Evolutionary conservation across 257 asterid species (phyloP).

Genomic region (Schizonepeta tenuifolia): DNA sequence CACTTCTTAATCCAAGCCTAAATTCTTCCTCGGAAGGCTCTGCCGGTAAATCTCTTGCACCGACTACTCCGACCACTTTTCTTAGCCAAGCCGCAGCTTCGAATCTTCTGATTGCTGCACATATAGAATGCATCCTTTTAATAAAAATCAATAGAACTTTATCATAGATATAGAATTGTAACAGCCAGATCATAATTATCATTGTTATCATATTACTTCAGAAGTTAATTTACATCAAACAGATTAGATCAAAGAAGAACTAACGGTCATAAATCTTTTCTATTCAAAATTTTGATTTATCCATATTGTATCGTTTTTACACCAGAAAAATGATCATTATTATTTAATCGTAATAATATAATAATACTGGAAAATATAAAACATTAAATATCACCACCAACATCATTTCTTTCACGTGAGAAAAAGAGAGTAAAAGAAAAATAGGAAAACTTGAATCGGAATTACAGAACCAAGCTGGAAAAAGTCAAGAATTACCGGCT

Average conservation of each 20-base stretch:
- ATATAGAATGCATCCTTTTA: slow-evolving; percentile 19
- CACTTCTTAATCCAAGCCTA: slow-evolving; percentile 89
- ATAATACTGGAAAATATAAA: background rate
- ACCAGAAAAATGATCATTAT: background rate
- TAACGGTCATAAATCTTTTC: background rate
- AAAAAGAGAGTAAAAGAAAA: background rate
- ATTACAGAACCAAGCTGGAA: slow-evolving; percentile 14
- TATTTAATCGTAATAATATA: background rate
- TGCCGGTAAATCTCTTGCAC: slow-evolving; percentile 86
- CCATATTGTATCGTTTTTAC: background rate
- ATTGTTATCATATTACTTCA: background rate
- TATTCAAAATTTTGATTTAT: background rate
- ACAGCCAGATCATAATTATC: background rate
- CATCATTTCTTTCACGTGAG: background rate
- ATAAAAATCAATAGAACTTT: slow-evolving; percentile 4
- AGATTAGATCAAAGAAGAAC: slow-evolving; percentile 6
- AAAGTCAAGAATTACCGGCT: slow-evolving; percentile 60
- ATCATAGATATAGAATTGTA: background rate
- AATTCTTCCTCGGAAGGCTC: slow-evolving; percentile 99
- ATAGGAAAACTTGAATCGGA: background rate
- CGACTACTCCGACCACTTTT: slow-evolving; percentile 85
- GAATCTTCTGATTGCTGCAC: slow-evolving; percentile 77
- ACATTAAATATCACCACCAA: slow-evolving; percentile 2
- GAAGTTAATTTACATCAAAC: background rate
- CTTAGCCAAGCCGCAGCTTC: slow-evolving; percentile 93